Conservation (phyloP, 208 protist genomes). For the Acanthamoeba castellanii region DNA sequence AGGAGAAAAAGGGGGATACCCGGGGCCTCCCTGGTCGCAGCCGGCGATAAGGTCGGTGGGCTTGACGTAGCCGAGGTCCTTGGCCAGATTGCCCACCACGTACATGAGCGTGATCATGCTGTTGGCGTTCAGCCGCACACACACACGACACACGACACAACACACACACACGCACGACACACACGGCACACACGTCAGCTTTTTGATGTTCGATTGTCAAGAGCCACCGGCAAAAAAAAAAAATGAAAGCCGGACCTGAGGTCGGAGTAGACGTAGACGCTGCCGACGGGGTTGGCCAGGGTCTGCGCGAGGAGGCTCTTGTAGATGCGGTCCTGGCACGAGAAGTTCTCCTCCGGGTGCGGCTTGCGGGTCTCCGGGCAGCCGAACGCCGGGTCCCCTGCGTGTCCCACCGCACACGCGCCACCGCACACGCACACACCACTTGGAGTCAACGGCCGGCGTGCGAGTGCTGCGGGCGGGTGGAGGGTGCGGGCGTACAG, state of each 20-base stretch:
- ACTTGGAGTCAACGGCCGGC: neutral
- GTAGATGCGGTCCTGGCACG: slow-evolving; percentile 84
- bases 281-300: slow-evolving; percentile 81
- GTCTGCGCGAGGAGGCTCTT: slow-evolving; percentile 81
- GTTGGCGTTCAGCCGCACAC: neutral
- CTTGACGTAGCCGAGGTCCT: slow-evolving; percentile 34
- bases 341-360: slow-evolving; percentile 83
- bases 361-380: slow-evolving; percentile 79
- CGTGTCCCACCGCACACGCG: neutral
- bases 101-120: slow-evolving; percentile 89
- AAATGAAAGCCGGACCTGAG: neutral
- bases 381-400: slow-evolving; percentile 82
- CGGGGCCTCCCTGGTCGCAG: slow-evolving; percentile 73
- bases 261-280: slow-evolving; percentile 87
- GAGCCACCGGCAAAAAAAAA: no score
- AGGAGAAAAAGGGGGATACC: neutral
- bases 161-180: no score
- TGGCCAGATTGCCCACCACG: slow-evolving; percentile 83
- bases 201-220: no score
- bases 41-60: slow-evolving; percentile 63
- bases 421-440: neutral
- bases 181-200: no score
- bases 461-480: neutral
- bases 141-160: no score
- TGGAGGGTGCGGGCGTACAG: neutral